Evolutionary conservation across 352 stramenopile genomes (phyloP).

Genomic region (Pythium phragmiticola): DNA sequence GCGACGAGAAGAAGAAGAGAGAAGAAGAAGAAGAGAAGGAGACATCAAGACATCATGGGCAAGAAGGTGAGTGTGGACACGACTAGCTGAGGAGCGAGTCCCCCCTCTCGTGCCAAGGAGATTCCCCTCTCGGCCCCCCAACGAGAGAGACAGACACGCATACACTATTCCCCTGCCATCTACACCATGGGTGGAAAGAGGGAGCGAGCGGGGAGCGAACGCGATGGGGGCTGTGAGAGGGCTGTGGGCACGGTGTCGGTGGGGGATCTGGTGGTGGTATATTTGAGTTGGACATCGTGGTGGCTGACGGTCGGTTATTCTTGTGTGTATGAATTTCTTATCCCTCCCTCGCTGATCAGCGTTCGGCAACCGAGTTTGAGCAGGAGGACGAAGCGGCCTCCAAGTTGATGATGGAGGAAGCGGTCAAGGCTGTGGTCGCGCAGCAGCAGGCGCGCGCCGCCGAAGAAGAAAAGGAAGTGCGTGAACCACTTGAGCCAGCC

Average conservation of each 20-base stretch:
- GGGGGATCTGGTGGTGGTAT: background rate
- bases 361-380: slow-evolving; percentile 26
- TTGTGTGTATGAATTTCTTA: slow-evolving; percentile 1
- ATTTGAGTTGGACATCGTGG: background rate
- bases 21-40: slow-evolving; percentile 5
- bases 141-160: no score
- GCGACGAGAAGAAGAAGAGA: slow-evolving; percentile 1
- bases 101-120: no score
- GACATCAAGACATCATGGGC: slow-evolving; percentile 11
- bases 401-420: slow-evolving; percentile 15
- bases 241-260: no score
- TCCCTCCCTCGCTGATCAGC: slow-evolving; percentile 3
- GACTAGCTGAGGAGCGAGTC: background rate
- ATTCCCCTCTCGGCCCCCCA: no score
- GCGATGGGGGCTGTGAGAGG: no score
- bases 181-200: no score
- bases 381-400: slow-evolving; percentile 8
- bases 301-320: background rate
- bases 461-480: slow-evolving; percentile 16
- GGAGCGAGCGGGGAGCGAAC: no score
- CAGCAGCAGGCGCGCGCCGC: slow-evolving; percentile 20
- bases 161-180: no score
- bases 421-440: slow-evolving; percentile 24
- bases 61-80: slow-evolving; percentile 18
- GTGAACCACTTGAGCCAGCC: slow-evolving; percentile 17